These are phyloP conservation scores for Fusarium musae DNA, from an alignment of 2,329 filamentous ascomycete species.

Conservation along the genomic window DNA sequence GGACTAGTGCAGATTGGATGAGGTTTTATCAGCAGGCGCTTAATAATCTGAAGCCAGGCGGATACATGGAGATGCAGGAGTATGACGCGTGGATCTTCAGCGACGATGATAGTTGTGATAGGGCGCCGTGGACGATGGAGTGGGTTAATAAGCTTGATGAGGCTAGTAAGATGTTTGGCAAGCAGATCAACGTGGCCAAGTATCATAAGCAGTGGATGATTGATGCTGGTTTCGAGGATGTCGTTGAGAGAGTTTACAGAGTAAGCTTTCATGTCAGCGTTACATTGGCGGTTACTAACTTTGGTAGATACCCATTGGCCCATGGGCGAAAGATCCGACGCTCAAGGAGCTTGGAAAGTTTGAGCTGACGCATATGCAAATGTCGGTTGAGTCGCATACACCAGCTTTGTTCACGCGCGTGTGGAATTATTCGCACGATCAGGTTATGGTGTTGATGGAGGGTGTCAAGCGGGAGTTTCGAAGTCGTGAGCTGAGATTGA, in stretches of 20 bases:
- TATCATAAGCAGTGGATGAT: constrained; percentile 53
- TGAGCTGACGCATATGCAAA: constrained; percentile 55
- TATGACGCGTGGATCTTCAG: constrained; percentile 54
- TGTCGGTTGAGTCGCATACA: constrained; percentile 56
- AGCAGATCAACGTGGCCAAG: constrained; percentile 52
- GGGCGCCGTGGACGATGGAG: constrained; percentile 53
- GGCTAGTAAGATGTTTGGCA: constrained; percentile 52
- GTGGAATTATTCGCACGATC: constrained; percentile 53
- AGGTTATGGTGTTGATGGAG: constrained; percentile 55
- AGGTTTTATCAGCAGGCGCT: constrained; percentile 47
- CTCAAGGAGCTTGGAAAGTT: constrained; percentile 52
- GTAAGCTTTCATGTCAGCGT: background rate
- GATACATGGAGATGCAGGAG: constrained; percentile 54
- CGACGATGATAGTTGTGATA: constrained; percentile 52
- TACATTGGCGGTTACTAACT: background rate
- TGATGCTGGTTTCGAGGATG: constrained; percentile 53
- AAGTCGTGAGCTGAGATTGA: constrained; percentile 30
- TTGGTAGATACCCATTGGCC: constrained; percentile 51
- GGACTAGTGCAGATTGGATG: constrained; percentile 48
- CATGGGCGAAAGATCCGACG: constrained; percentile 51
- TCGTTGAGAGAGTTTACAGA: constrained; percentile 37
- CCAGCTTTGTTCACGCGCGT: constrained; percentile 54
- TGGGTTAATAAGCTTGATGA: constrained; percentile 52
- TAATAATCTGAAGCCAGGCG: constrained; percentile 49
- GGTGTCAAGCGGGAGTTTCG: constrained; percentile 61